phyloP scores from a whole-genome alignment of 176 grass and related monocot species.

The Neostapfia colusana region DNA sequence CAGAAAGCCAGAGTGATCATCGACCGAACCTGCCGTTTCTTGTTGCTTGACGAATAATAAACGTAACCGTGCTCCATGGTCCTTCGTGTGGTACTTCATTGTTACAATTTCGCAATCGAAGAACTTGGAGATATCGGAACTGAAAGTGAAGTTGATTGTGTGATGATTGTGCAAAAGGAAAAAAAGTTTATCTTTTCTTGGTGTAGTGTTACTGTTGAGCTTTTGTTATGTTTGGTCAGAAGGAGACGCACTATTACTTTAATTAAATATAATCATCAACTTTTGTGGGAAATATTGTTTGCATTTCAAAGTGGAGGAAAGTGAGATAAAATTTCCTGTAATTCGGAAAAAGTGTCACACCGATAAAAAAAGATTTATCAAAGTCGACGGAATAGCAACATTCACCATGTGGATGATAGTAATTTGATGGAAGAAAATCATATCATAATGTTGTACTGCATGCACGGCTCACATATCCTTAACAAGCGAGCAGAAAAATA shows the following conservation, averaged over 20 bases:
- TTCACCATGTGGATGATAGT: too few relatives aligned
- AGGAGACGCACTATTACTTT: not conserved
- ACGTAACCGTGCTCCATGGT: not conserved
- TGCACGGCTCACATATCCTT: too few relatives aligned
- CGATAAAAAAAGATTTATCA: too few relatives aligned
- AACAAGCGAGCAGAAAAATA: too few relatives aligned
- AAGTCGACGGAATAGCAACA: too few relatives aligned
- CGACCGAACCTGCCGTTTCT: not conserved
- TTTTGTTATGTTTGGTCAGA: not conserved
- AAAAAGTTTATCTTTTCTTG: not conserved
- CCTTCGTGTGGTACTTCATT: too few relatives aligned
- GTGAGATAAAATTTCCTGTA: not conserved
- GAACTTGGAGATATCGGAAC: not conserved
- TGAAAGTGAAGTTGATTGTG: constrained; percentile 10
- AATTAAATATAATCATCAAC: not conserved
- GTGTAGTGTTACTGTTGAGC: not conserved
- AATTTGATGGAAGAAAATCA: too few relatives aligned
- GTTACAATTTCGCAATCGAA: not conserved
- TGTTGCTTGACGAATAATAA: not conserved
- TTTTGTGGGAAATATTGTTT: not conserved
- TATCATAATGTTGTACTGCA: too few relatives aligned
- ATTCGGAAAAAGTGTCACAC: not conserved
- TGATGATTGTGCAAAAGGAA: not conserved
- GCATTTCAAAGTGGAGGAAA: not conserved
- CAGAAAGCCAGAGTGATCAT: constrained; percentile 22